Evolutionary conservation across 768 basidiomycete species (phyloP).

Genomic region (Pholiota conissans): DNA sequence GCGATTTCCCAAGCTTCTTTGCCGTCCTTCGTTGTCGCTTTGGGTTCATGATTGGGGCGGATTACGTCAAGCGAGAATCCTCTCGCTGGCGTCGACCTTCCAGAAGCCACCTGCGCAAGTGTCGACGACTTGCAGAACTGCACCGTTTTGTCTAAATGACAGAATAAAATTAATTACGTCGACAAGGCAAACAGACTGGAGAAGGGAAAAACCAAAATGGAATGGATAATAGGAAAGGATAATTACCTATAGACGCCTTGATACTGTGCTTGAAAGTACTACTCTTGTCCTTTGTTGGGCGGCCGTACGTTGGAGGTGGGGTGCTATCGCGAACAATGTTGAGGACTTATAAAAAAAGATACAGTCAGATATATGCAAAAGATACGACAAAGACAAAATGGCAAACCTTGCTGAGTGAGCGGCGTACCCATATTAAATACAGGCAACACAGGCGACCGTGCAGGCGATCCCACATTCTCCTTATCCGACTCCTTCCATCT

Average conservation of each 20-base stretch:
- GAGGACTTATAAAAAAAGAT: constrained; percentile 14
- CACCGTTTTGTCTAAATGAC: constrained; percentile 60
- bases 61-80: constrained; percentile 39
- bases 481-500: constrained; percentile 21
- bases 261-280: constrained; percentile 69
- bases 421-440: constrained; percentile 28
- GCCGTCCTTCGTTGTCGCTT: constrained; percentile 18
- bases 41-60: constrained; percentile 19
- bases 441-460: constrained; percentile 26
- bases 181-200: not conserved
- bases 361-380: constrained; percentile 3
- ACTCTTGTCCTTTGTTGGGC: constrained; percentile 26
- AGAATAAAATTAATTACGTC: not conserved
- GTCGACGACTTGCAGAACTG: constrained; percentile 67
- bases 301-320: constrained; percentile 16
- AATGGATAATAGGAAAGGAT: not conserved
- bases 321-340: constrained; percentile 24
- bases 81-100: constrained; percentile 43
- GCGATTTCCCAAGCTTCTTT: constrained; percentile 24
- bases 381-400: constrained; percentile 3
- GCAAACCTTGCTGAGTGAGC: constrained; percentile 28
- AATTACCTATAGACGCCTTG: constrained; percentile 71
- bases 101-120: constrained; percentile 39
- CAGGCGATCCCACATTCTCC: constrained; percentile 24
- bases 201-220: not conserved